Evolutionary conservation across 768 basidiomycete species (phyloP).

Genomic region (Lentinula sp.): DNA sequence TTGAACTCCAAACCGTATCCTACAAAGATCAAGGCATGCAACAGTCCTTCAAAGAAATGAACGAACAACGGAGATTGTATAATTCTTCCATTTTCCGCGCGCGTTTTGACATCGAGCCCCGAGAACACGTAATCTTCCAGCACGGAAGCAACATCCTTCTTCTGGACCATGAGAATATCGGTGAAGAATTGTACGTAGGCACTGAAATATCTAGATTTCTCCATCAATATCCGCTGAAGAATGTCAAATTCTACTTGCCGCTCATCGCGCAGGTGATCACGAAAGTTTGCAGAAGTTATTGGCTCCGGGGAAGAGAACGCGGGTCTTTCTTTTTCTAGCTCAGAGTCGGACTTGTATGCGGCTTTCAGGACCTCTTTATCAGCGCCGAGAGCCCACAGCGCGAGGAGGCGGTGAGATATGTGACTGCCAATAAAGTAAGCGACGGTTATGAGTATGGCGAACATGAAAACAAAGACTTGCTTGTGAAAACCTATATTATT

Average conservation of each 20-base stretch:
- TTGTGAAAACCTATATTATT: slow-evolving; percentile 44
- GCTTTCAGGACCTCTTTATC: slow-evolving; percentile 28
- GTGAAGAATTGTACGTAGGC: slow-evolving; percentile 56
- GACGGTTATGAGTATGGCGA: too few species aligned
- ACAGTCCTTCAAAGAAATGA: slow-evolving; percentile 46
- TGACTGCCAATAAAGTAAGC: slow-evolving; percentile 29
- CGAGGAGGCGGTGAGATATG: slow-evolving; percentile 49
- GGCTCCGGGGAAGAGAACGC: slow-evolving; percentile 35
- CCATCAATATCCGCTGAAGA: neutral
- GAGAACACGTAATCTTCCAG: slow-evolving; percentile 64
- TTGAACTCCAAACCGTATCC: slow-evolving; percentile 62
- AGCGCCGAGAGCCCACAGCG: slow-evolving; percentile 58
- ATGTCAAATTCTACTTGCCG: slow-evolving; percentile 27
- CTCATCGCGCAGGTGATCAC: slow-evolving; percentile 51
- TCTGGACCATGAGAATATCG: slow-evolving; percentile 23
- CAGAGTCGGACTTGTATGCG: slow-evolving; percentile 30
- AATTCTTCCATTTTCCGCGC: slow-evolving; percentile 13
- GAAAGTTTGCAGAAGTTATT: slow-evolving; percentile 43
- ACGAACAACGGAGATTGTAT: slow-evolving; percentile 48
- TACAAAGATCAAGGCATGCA: slow-evolving; percentile 62
- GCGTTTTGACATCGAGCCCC: slow-evolving; percentile 33
- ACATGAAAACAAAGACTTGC: slow-evolving; percentile 20
- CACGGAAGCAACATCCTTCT: slow-evolving; percentile 5
- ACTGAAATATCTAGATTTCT: slow-evolving; percentile 43
- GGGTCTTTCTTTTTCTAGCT: slow-evolving; percentile 24